Evolutionary conservation across 345 rosid genomes (phyloP).

Genomic region (Capsella bursapastoris): DNA sequence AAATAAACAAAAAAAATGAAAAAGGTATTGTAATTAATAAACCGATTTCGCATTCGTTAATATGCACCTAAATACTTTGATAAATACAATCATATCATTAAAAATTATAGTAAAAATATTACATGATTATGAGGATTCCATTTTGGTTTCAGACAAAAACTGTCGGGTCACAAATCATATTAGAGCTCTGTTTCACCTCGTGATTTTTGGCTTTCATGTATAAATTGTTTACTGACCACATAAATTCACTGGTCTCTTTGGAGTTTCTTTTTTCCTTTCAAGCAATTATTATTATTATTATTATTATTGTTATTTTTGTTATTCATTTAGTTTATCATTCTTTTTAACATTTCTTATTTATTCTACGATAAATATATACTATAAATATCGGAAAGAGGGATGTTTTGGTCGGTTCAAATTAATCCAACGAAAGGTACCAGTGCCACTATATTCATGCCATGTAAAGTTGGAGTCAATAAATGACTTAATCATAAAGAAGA

Average conservation of each 20-base stretch:
- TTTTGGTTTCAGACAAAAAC: slow-evolving; percentile 7
- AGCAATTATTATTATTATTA: too few species aligned
- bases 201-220: slow-evolving; percentile 15
- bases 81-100: too few species aligned
- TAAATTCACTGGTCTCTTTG: slow-evolving; percentile 12
- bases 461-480: neutral
- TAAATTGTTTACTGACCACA: slow-evolving; percentile 24
- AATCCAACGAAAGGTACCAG: slow-evolving; percentile 24
- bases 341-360: neutral
- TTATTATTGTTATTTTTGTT: too few species aligned
- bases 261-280: slow-evolving; percentile 19
- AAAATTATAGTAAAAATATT: neutral
- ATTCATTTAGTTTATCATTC: neutral
- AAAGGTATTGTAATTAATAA: neutral
- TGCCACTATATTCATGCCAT: slow-evolving; percentile 10
- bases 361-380: neutral
- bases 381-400: neutral
- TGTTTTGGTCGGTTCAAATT: slow-evolving; percentile 26
- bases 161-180: slow-evolving; percentile 16
- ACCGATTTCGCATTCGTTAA: neutral
- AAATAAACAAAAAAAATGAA: neutral
- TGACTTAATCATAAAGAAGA: slow-evolving; percentile 20
- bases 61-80: neutral
- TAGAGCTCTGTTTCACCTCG: neutral
- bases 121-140: neutral